Evolutionary conservation across 176 grass and related monocot genomes (phyloP).

Genomic region (Chloris gayana): DNA sequence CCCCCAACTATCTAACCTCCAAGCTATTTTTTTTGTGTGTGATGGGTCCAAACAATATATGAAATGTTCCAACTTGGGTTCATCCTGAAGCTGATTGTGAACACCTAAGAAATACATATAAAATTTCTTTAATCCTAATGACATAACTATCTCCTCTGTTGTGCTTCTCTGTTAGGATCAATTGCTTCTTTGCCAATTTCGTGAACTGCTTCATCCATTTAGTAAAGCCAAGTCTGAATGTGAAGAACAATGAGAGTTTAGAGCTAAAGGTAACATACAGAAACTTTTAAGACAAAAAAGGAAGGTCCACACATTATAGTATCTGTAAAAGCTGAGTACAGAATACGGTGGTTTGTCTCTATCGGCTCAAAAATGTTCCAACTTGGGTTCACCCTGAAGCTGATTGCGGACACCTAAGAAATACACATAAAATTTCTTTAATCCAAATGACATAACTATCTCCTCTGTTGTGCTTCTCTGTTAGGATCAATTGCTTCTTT

Average conservation of each 20-base stretch:
- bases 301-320: constrained; percentile 56
- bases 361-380: constrained; percentile 73
- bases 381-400: too few species aligned
- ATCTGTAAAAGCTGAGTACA: constrained; percentile 82
- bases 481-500: constrained; percentile 40
- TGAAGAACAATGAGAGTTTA: constrained; percentile 8
- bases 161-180: constrained; percentile 59
- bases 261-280: background rate
- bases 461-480: constrained; percentile 73
- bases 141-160: too few species aligned
- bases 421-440: too few species aligned
- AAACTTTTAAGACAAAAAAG: background rate
- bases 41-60: too few species aligned
- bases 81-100: too few species aligned
- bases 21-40: too few species aligned
- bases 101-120: too few species aligned
- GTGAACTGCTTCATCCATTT: constrained; percentile 55
- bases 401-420: too few species aligned
- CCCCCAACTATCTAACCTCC: too few species aligned
- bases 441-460: too few species aligned
- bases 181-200: constrained; percentile 45
- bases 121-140: too few species aligned
- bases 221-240: constrained; percentile 73
- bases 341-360: constrained; percentile 48
- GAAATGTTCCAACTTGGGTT: too few species aligned